A percentile compares a stretch with the other conserved stretches of the same genome.
These are phyloP conservation scores for Aspergillus oerlinghausenensis DNA, from an alignment of 2,329 filamentous ascomycete genomes.

Conservation along the genomic window DNA sequence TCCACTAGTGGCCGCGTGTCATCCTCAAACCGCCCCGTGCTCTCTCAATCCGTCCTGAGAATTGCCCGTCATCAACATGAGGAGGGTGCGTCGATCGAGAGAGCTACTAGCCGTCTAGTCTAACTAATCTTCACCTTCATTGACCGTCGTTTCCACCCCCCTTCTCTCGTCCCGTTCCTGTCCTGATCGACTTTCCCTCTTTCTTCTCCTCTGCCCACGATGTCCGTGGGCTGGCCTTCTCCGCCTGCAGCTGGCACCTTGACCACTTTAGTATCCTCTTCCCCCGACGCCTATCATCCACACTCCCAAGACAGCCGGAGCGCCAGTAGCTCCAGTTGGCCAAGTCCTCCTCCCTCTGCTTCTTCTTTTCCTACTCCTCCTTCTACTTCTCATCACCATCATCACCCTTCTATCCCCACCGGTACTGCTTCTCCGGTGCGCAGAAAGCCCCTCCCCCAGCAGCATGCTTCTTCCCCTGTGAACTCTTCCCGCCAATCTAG, in stretches of 20 bases:
- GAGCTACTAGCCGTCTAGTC: not conserved
- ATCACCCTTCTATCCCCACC: slow-evolving; percentile 25
- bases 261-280: not conserved
- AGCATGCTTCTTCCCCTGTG: slow-evolving; percentile 41
- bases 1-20: not conserved
- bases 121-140: not conserved
- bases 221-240: slow-evolving; percentile 13
- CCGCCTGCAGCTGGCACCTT: slow-evolving; percentile 17
- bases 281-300: slow-evolving; percentile 14
- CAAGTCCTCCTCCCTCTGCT: slow-evolving; percentile 14
- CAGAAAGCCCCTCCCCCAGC: slow-evolving; percentile 52
- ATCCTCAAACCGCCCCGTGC: not conserved
- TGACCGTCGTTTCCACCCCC: not conserved
- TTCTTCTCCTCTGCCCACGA: not conserved
- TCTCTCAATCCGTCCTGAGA: not conserved
- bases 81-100: not conserved
- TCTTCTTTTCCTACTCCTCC: slow-evolving; percentile 12
- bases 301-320: slow-evolving; percentile 6
- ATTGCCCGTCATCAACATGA: not conserved
- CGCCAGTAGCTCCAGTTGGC: slow-evolving; percentile 11
- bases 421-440: slow-evolving; percentile 44
- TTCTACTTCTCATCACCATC: slow-evolving; percentile 5
- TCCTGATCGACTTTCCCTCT: not conserved
- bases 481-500: slow-evolving; percentile 14
- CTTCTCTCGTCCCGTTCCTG: not conserved